Conservation (phyloP, 768 basidiomycete species). For the Steccherinum ochraceum region DNA sequence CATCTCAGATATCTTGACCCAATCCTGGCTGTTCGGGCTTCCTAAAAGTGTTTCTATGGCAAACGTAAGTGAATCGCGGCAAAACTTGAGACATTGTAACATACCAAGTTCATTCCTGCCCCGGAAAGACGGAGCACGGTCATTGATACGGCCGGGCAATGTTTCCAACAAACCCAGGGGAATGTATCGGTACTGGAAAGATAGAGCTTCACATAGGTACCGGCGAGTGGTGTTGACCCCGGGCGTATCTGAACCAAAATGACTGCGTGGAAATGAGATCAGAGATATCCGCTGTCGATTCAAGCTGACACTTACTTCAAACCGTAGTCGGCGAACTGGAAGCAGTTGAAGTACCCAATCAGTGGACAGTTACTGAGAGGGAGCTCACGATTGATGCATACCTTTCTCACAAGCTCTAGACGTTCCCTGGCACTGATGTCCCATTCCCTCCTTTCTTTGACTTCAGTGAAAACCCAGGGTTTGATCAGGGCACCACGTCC, state of each 20-base stretch:
- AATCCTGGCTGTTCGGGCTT: constrained; percentile 73
- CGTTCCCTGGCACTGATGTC: constrained; percentile 85
- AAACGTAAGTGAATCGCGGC: constrained; percentile 21
- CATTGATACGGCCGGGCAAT: constrained; percentile 79
- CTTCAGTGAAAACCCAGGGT: constrained; percentile 93
- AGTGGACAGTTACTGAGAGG: neutral
- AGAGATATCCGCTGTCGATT: neutral
- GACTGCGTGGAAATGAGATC: constrained; percentile 33
- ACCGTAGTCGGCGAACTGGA: constrained; percentile 81
- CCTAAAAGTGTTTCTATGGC: constrained; percentile 73
- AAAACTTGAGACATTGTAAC: neutral
- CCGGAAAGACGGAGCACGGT: constrained; percentile 80
- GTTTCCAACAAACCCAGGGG: constrained; percentile 88
- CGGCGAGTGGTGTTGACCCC: constrained; percentile 89
- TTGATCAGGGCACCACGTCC: constrained; percentile 94
- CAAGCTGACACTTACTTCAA: constrained; percentile 42
- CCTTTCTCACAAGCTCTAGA: constrained; percentile 71
- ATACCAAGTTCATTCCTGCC: constrained; percentile 85
- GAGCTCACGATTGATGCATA: constrained; percentile 33
- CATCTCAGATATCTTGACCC: constrained; percentile 94
- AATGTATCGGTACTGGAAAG: constrained; percentile 94
- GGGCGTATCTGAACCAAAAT: constrained; percentile 81
- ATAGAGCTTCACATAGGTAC: constrained; percentile 92
- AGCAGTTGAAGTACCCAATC: neutral
- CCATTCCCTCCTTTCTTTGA: constrained; percentile 91